Evolutionary conservation across 225 moss, liverwort and hornwort genomes (phyloP).

Genomic region (Straminergon stramineum): DNA sequence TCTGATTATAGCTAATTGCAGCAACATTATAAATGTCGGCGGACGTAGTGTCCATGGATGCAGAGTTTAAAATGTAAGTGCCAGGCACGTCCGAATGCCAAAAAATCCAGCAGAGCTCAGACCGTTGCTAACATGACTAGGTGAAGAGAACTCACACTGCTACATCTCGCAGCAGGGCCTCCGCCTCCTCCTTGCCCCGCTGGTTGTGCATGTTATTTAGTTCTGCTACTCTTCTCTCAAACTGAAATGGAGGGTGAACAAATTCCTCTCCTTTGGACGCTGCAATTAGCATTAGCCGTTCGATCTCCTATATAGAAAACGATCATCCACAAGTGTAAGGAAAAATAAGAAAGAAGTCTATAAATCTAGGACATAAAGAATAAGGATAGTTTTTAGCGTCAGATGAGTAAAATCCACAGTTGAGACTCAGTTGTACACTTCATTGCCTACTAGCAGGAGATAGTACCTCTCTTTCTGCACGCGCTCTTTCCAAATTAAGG

Average conservation of each 20-base stretch:
- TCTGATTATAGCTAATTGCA: neutral
- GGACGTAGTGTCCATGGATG: neutral
- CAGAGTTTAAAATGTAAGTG: neutral
- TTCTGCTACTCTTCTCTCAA: slow-evolving; percentile 54
- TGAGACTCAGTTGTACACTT: neutral
- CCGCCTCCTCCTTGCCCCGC: slow-evolving; percentile 46
- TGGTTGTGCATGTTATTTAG: slow-evolving; percentile 67
- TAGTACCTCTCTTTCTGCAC: slow-evolving; percentile 81
- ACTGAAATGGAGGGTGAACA: slow-evolving; percentile 33
- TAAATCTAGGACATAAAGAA: neutral
- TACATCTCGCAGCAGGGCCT: slow-evolving; percentile 67
- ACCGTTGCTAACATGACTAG: neutral
- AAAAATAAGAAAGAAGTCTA: neutral
- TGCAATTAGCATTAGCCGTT: slow-evolving; percentile 21
- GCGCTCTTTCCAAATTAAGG: slow-evolving; percentile 61
- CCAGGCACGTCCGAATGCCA: neutral
- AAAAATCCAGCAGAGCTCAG: neutral
- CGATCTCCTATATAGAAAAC: slow-evolving; percentile 37
- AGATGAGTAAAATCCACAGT: neutral
- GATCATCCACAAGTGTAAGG: neutral
- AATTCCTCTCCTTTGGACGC: slow-evolving; percentile 60
- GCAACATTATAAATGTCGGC: neutral
- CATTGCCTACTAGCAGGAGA: neutral
- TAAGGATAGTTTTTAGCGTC: neutral
- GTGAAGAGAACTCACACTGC: slow-evolving; percentile 37